phyloP scores from a whole-genome alignment of 306 rosid genomes.

The Alnus rubra region DNA sequence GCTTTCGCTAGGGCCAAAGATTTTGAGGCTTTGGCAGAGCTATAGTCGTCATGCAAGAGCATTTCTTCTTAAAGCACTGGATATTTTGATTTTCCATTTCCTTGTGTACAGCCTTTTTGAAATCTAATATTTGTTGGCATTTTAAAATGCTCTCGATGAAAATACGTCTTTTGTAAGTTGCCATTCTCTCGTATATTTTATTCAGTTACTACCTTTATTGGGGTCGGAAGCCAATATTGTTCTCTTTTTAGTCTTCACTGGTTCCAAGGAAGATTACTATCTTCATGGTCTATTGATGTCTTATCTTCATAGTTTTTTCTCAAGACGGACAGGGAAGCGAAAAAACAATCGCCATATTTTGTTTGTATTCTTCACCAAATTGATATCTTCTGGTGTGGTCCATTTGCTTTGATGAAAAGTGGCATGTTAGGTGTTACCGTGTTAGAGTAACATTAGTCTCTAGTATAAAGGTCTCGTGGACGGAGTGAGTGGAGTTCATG shows the following conservation, averaged over 20 bases:
- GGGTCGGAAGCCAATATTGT: background rate
- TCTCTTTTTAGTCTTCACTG: background rate
- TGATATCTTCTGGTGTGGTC: no score
- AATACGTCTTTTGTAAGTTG: background rate
- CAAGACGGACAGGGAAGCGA: no score
- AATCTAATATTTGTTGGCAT: conserved; percentile 10
- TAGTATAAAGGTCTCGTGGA: no score
- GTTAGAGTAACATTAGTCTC: no score
- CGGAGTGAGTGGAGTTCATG: no score
- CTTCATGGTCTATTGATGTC: no score
- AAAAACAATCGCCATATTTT: no score
- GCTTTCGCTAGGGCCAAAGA: background rate
- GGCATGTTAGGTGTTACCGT: no score
- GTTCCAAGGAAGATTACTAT: no score
- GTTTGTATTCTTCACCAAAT: no score
- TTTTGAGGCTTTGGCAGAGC: background rate
- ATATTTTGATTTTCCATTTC: conserved; percentile 16
- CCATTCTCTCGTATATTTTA: background rate
- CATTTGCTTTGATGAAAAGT: no score
- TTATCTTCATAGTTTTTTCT: no score
- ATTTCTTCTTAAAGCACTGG: conserved; percentile 13
- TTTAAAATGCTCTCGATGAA: background rate
- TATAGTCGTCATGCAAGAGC: conserved; percentile 9
- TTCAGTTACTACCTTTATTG: background rate
- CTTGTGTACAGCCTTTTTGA: conserved; percentile 22